Evolutionary conservation across 768 basidiomycete species (phyloP), one percentile per base, ranked within the genome.

Genomic region (Trametes sanguinea): DNA sequence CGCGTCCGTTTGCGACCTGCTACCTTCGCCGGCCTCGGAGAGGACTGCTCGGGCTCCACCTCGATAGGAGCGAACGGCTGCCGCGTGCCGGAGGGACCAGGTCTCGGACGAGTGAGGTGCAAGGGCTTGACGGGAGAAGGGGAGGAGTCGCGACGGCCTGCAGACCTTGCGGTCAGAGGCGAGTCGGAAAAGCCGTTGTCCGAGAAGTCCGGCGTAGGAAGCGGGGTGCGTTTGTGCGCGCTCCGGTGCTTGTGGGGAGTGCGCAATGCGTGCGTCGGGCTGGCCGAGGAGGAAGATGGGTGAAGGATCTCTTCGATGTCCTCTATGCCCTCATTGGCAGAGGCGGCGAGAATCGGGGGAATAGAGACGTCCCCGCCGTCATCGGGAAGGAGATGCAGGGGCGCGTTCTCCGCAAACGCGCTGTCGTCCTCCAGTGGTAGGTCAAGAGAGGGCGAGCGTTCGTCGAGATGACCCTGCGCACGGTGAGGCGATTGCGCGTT

Each of bases 161-260:
- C 35, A 27, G 61, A 62, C 43, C 42, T 44, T 14, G 54, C 61
- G 54, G 60, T 60, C 42, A 63, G 61, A 17, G 65, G 62, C 16
- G 68, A 67, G 32, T 57, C 54, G 1, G 54, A 44, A 14, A 67
- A 60, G 14, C 57, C 67, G 13, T 57, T 37, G 22, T 67, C 60
- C 11, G 62, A 63, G 27, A 67, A 69, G 46, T 64, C 57, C 4
- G 69, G 68, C 6, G 67, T 67, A 4, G 63, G 62, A 5, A 72
- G 65, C 6, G 69, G 71, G n/a, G 46, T 50, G 60, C 66, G 68
- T 37, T 69, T 63, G 39, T 63, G 62, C 9, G 65, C 65, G 60
- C 62, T 64, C 39, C 65, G 67, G n/a, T 54, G 65, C 39, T 67
- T 69, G 54, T 65, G 69, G 7, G 71, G 71, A 1, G 71, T 70